Conservation (phyloP, 805 yeast species). For the Candida ovalis region DNA sequence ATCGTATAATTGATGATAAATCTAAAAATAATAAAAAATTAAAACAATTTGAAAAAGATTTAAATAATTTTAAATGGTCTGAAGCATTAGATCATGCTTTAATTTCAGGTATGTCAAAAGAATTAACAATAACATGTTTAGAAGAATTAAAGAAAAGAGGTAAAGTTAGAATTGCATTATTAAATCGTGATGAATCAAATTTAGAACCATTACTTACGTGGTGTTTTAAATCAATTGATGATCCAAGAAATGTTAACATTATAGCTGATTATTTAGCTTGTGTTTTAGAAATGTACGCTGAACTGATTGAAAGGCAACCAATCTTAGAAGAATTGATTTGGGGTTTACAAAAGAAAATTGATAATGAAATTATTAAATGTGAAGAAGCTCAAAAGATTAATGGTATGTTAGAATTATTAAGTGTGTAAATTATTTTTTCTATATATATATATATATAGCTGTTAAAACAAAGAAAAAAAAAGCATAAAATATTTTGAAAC, state of each 20-base stretch:
- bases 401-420: slow-evolving; percentile 89
- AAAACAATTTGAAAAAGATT: slow-evolving; percentile 75
- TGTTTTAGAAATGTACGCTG: slow-evolving; percentile 70
- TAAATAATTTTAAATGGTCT: slow-evolving; percentile 86
- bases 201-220: slow-evolving; percentile 84
- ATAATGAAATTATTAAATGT: slow-evolving; percentile 69
- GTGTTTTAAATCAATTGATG: slow-evolving; percentile 73
- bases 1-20: slow-evolving; percentile 60
- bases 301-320: slow-evolving; percentile 68
- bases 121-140: slow-evolving; percentile 75
- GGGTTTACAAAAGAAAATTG: slow-evolving; percentile 57
- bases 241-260: slow-evolving; percentile 63
- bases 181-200: slow-evolving; percentile 75
- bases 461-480: slow-evolving; percentile 1
- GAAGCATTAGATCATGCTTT: slow-evolving; percentile 91
- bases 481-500: background rate
- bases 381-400: slow-evolving; percentile 84
- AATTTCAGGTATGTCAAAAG: slow-evolving; percentile 71
- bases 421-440: slow-evolving; percentile 35
- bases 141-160: slow-evolving; percentile 87
- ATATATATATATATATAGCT: slow-evolving; percentile 8
- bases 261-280: slow-evolving; percentile 67
- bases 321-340: slow-evolving; percentile 70
- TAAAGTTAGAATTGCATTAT: slow-evolving; percentile 75
- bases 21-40: slow-evolving; percentile 52